Percentiles rank a stretch among this genome's conserved stretches.
These are phyloP conservation scores for Camillea tinctor DNA, from an alignment of 2,329 filamentous ascomycete species.

Conservation along the genomic window DNA sequence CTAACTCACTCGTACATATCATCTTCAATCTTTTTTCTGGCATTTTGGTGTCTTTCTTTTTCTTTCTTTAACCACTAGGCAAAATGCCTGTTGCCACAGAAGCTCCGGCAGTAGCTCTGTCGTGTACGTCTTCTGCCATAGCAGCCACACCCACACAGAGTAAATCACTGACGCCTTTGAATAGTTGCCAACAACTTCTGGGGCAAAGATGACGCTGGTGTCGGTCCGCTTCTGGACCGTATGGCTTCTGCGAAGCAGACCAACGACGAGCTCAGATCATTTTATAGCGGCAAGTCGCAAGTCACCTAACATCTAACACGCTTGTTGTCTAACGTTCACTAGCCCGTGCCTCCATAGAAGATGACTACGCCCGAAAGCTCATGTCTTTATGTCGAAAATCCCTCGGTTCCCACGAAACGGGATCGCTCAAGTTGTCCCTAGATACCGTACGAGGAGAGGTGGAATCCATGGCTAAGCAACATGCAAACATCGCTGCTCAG, in stretches of 20 bases:
- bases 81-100: conserved; percentile 22
- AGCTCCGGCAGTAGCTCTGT: conserved; percentile 28
- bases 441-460: conserved; percentile 87
- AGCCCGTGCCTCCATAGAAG: conserved; percentile 92
- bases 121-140: conserved; percentile 20
- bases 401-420: conserved; percentile 82
- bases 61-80: conserved; percentile 1
- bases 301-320: neutral
- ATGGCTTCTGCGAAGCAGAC: conserved; percentile 95
- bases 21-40: neutral
- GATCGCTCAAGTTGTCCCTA: conserved; percentile 78
- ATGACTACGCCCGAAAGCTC: conserved; percentile 91
- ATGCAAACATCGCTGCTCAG: conserved; percentile 83
- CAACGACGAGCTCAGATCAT: conserved; percentile 87
- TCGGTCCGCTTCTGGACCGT: conserved; percentile 84
- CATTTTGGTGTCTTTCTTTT: neutral
- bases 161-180: conserved; percentile 22
- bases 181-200: conserved; percentile 98
- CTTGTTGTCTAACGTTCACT: conserved; percentile 1
- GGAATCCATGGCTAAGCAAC: conserved; percentile 90
- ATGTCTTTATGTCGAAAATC: conserved; percentile 83
- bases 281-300: conserved; percentile 70
- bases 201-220: conserved; percentile 98
- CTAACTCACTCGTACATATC: neutral
- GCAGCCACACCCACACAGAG: neutral